Conservation (phyloP, 768 basidiomycete species). For the Panaeolus cyanescens region DNA sequence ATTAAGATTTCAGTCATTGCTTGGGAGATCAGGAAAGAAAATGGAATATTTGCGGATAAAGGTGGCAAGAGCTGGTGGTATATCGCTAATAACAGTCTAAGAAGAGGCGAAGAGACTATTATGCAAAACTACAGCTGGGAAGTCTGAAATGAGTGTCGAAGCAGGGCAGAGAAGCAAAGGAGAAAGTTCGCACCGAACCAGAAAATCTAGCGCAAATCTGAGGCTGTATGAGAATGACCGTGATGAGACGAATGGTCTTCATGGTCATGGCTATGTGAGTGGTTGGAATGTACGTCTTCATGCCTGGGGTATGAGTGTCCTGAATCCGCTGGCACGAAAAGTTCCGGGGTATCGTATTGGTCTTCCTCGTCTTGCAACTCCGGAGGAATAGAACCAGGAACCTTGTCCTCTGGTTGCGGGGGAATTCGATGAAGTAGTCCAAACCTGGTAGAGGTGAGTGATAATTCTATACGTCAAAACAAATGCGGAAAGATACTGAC, state of each 20-base stretch:
- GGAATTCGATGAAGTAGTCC: conserved; percentile 94
- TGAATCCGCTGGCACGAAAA: conserved; percentile 75
- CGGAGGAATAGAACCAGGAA: conserved; percentile 57
- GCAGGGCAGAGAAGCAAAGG: background rate
- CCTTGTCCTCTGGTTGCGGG: conserved; percentile 61
- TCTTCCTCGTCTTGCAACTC: conserved; percentile 50
- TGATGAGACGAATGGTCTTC: conserved; percentile 1
- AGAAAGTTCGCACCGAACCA: background rate
- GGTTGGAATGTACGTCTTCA: conserved; percentile 25
- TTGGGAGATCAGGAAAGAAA: background rate
- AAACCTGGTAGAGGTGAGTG: conserved; percentile 50
- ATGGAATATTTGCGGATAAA: background rate
- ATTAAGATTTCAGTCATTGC: background rate
- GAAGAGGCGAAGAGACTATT: background rate
- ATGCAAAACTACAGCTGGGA: background rate
- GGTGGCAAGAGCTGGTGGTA: background rate
- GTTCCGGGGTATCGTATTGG: conserved; percentile 62
- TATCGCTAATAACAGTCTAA: background rate
- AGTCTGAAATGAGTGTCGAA: background rate
- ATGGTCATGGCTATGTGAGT: conserved; percentile 13
- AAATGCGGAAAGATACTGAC: conserved; percentile 42
- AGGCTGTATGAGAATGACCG: background rate
- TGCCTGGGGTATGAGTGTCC: conserved; percentile 13
- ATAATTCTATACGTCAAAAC: background rate
- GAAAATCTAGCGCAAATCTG: background rate